phyloP scores from a whole-genome alignment of 2,329 filamentous ascomycete genomes.

The Pseudocercospora eumusae region DNA sequence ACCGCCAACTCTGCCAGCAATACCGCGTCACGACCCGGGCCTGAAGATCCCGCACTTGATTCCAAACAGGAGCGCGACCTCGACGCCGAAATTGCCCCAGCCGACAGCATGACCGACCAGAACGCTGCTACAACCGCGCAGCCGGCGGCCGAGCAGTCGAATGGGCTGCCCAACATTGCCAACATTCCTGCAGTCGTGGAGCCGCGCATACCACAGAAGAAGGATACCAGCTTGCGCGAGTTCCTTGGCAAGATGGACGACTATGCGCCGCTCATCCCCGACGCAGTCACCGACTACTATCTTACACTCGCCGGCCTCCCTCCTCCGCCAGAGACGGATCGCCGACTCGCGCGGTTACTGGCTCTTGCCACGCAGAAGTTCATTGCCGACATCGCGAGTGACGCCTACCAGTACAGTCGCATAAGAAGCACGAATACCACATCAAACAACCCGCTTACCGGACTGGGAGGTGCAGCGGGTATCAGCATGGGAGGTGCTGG shows the following conservation, averaged over 20 bases:
- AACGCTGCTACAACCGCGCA: conserved; percentile 46
- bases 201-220: conserved; percentile 71
- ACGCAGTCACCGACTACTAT: conserved; percentile 97
- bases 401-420: conserved; percentile 95
- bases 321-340: conserved; percentile 85
- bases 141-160: conserved; percentile 77
- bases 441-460: conserved; percentile 88
- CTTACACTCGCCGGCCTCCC: conserved; percentile 93
- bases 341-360: conserved; percentile 85
- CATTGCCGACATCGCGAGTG: conserved; percentile 93
- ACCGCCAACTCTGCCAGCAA: conserved; percentile 10
- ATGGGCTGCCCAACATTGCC: conserved; percentile 59
- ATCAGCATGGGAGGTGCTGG: conserved; percentile 63
- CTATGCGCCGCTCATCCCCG: conserved; percentile 97
- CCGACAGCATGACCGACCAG: conserved; percentile 42
- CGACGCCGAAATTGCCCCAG: conserved; percentile 44
- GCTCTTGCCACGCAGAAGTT: conserved; percentile 99
- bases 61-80: conserved; percentile 37
- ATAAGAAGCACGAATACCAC: conserved; percentile 92
- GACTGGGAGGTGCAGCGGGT: conserved; percentile 72
- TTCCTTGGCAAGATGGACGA: conserved; percentile 97
- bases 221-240: conserved; percentile 88
- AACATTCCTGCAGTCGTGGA: conserved; percentile 43
- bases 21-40: conserved; percentile 21
- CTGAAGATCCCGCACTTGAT: conserved; percentile 41